Evolutionary conservation across 2,329 filamentous ascomycete genomes (phyloP), one percentile per base, ranked within the genome.

Genomic region (Diaporthe sp.): DNA sequence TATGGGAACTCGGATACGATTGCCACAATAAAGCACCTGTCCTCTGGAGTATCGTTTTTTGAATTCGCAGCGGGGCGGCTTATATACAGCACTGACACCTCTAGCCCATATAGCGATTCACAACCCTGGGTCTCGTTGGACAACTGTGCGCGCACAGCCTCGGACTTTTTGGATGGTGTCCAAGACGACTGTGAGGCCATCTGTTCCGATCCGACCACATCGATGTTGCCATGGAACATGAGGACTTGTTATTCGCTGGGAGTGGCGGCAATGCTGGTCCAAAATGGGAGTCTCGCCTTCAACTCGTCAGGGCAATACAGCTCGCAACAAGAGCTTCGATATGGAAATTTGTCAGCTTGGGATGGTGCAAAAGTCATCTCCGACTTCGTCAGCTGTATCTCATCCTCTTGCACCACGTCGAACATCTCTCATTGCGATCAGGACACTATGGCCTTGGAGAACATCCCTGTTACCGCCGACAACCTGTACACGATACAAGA

Each of bases 221-320:
- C 67, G 15, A 60, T 74, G 15, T n/a, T 74, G 51, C 72, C 72
- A 20, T 74, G 55, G 31, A 74, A 74, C 10, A 34, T 74, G 51
- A 10, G 22, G 28, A 47, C 72, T 10, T 74, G 72, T 39, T 39
- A 70, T 9, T 15, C 39, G 12, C 42, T 74, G 28, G 63, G 51
- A 10, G 34, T 53, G 20, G 72, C 72, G 22, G 63, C 72, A 47
- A 39, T 74, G 53, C 55, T 70, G 5, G 8, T 74, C 2, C 63
- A 71, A 17, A 71, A 74, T 20, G 63, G 53, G 8, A 74, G 17
- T 34, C 22, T 60, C 34, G 7, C 39, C 3, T 17, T 58, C 22
- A 42, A 74, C 28, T 39, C 47, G 12, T 53, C 72, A 15, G 34
- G 10, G 3, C 13, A n/a, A 20, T 2, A 51, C 4, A 60, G 39